A percentile compares a stretch with the other conserved stretches of the same genome.
These are phyloP conservation scores for Erythrobasidium yunnanense DNA, from an alignment of 768 basidiomycete genomes.

Conservation along the genomic window DNA sequence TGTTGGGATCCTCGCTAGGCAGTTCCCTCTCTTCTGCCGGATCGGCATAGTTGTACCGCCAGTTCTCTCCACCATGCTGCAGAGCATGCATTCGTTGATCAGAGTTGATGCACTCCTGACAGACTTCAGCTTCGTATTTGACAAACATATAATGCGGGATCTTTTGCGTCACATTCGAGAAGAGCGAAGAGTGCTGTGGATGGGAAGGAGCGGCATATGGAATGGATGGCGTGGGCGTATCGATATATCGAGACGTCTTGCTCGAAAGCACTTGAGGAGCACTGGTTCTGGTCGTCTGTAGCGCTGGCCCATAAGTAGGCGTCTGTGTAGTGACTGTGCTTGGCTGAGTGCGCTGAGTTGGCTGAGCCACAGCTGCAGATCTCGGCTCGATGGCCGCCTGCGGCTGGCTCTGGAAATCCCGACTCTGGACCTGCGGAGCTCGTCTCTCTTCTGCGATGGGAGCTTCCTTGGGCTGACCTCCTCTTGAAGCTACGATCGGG, in stretches of 20 bases:
- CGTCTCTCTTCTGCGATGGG: too few relatives aligned
- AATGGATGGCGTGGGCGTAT: conserved; percentile 7
- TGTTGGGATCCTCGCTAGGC: conserved; percentile 16
- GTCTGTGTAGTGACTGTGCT: background rate
- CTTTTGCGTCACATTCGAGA: conserved; percentile 1
- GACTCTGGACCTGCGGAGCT: background rate
- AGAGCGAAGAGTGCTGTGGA: background rate
- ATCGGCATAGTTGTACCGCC: conserved; percentile 21
- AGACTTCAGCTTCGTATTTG: conserved; percentile 2
- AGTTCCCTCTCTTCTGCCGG: conserved; percentile 4
- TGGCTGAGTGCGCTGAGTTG: background rate
- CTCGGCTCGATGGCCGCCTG: background rate
- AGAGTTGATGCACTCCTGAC: conserved; percentile 18
- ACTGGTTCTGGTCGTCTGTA: background rate
- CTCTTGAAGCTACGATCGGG: too few relatives aligned
- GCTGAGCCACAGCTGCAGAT: background rate
- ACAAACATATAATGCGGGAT: conserved; percentile 27
- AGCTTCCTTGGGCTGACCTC: too few relatives aligned
- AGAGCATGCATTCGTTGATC: conserved; percentile 2
- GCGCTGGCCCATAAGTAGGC: background rate
- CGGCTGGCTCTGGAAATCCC: background rate
- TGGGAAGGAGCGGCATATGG: conserved; percentile 16
- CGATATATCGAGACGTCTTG: conserved; percentile 6
- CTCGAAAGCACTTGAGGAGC: background rate
- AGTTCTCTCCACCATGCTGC: conserved; percentile 13